Base-by-base conservation (phyloP, 164 flowering plant genomes). In the Vitis rupestris region DNA sequence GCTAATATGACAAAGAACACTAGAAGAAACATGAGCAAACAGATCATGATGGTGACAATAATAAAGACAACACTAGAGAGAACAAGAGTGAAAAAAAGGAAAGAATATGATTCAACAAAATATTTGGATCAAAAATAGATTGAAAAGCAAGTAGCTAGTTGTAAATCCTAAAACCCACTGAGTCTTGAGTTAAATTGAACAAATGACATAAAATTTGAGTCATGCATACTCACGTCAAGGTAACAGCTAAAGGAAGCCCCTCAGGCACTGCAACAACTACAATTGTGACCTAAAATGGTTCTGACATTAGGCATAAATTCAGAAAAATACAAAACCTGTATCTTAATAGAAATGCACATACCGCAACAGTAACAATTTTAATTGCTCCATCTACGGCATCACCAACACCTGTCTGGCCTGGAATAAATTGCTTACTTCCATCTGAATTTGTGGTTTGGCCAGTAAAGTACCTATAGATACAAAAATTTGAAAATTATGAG, bases 211-310 rank as follows among this genome's bases (percentile, higher is more conserved):
- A 56, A 15, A 37, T 62, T 52, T 44, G 14, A n/a, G 14, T 11
- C 16, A 59, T 0, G 67, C 37, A 70, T 9, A 83, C 98, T 76
- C 85, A 96, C 99, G 97, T 96, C 56, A 96, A 78, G n/a, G 99
- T 93, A 70, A 96, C 98, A 68, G 99, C 99, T 75, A 96, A 75
- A 9, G 99, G 99, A 75, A 96, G 98, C 23, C 97, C 99, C 82
- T 96, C 99, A 64, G 99, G 99, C 71, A 96, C 99, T 1, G 99
- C 99, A 82, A 96, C 98, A 56, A 96, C 98, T 17, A 96, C 97
- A 76, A 96, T 96, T 10, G 97, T 93, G 51, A 96, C 99, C 99
- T 92, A 69, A 57, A 80, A 72, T 3, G 15, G 19, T 47, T 69
- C 27, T 13, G 23, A 10, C 23, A 27, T 72, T 23, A 63, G 60